These are phyloP conservation scores for Thecaphora thlaspeos DNA, from an alignment of 1,284 basidiomycete species.

Conservation along the genomic window DNA sequence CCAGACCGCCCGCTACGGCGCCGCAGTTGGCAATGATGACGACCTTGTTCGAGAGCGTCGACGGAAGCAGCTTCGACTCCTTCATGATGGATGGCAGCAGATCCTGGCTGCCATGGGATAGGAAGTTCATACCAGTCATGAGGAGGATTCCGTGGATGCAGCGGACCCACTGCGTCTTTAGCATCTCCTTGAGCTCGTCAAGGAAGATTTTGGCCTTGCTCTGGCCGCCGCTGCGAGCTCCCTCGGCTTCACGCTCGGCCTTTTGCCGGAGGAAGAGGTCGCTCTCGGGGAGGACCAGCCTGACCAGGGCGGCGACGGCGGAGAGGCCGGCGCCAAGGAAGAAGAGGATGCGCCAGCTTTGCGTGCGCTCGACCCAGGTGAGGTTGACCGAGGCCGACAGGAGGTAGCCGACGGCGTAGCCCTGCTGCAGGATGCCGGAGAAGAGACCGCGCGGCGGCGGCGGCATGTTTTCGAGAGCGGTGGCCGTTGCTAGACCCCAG, in stretches of 20 bases:
- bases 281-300: slow-evolving; percentile 76
- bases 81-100: slow-evolving; percentile 52
- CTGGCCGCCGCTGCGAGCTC: slow-evolving; percentile 45
- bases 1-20: slow-evolving; percentile 72
- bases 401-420: slow-evolving; percentile 66
- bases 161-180: slow-evolving; percentile 78
- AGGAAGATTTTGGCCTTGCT: slow-evolving; percentile 68
- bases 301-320: slow-evolving; percentile 70
- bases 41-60: slow-evolving; percentile 71
- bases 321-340: slow-evolving; percentile 66
- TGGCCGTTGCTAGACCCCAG: slow-evolving; percentile 39
- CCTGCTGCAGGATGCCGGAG: slow-evolving; percentile 80
- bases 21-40: slow-evolving; percentile 87
- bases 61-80: slow-evolving; percentile 42
- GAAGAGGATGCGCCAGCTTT: slow-evolving; percentile 62
- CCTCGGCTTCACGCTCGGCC: slow-evolving; percentile 50
- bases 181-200: slow-evolving; percentile 70
- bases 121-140: slow-evolving; percentile 76
- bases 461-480: slow-evolving; percentile 80
- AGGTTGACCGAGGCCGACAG: slow-evolving; percentile 74
- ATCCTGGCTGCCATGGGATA: slow-evolving; percentile 62
- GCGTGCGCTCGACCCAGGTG: slow-evolving; percentile 57
- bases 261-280: slow-evolving; percentile 66
- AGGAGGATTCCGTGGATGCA: slow-evolving; percentile 73
- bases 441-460: slow-evolving; percentile 80